Base-by-base conservation (phyloP, 1,284 basidiomycete genomes). In the Amylostereum areolatum region DNA sequence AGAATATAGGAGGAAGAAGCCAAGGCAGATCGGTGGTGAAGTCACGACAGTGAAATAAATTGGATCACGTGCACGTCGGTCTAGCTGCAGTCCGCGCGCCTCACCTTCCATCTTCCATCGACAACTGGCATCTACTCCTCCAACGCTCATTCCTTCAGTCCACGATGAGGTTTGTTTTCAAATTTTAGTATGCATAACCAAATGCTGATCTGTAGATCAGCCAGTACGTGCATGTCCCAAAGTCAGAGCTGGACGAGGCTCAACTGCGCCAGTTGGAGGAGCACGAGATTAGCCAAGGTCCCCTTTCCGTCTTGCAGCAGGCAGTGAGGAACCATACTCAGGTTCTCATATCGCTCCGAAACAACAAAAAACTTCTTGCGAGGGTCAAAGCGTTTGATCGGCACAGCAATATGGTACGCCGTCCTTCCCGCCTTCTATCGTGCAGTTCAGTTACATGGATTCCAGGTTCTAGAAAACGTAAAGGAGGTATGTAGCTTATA, bases 321-420 rank as follows among this genome's bases (percentile, higher is more conserved):
- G 92, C 94, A 34, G 97, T 99, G 56, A 83, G 97, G 68, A 98
- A 98, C 70, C 92, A 97, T 69, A 89, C 93, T 6, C 97, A 99
- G 73, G 91, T 99, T 59, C 83, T 99, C 55, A 96, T 99, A 63
- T 95, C 94, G 29, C 77, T 99, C 52, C 78, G 97, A 61, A 99
- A 99, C 76, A 97, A 99, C 80, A 97, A 97, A 73, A 99, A 99
- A 70, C 75, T 99, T 31, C 78, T 99, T 52, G 97, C 93, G 37
- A 83, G 96, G 51, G 96, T 99, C 52, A 99, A 99, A 70, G 97
- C 97, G 0, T 99, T 99, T 69, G 97, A 99, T 70, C 80, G 97
- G 63, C 97, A 99, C 70, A 91, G 90, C 59, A 99, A 99, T 67
- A 98, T 99, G 96, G 97, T 92, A 56, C 49, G 82, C 66, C 6